phyloP scores from a whole-genome alignment of 2,329 filamentous ascomycete genomes.

The Colletotrichum brevisporum region DNA sequence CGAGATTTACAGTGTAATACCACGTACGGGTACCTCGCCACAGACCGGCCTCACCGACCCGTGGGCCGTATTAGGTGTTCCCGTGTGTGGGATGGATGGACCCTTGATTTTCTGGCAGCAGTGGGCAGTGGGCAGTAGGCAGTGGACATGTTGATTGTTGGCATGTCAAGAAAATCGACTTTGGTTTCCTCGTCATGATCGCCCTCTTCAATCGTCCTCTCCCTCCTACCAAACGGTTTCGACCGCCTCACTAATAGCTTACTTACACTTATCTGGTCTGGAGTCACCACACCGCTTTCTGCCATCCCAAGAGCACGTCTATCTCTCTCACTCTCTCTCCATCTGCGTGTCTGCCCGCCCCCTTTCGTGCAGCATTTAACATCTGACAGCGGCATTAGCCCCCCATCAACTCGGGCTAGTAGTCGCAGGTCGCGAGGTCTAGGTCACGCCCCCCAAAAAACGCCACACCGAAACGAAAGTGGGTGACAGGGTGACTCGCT shows the following conservation, averaged over 20 bases:
- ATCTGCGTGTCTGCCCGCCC: conserved; percentile 5
- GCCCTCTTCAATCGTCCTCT: background rate
- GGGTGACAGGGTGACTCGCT: conserved; percentile 5
- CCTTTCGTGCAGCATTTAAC: conserved; percentile 17
- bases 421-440: conserved; percentile 24
- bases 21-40: background rate
- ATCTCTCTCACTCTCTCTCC: too few relatives aligned
- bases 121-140: background rate
- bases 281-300: conserved; percentile 27
- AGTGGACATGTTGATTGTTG: background rate
- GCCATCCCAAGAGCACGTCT: background rate
- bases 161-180: background rate
- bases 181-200: background rate
- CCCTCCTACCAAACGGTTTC: background rate
- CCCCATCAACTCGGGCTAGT: background rate
- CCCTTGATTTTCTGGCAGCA: conserved; percentile 17
- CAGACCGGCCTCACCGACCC: conserved; percentile 12
- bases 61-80: background rate
- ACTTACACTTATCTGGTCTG: too few relatives aligned
- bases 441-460: conserved; percentile 22
- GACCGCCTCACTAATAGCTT: too few relatives aligned
- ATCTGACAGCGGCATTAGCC: conserved; percentile 39
- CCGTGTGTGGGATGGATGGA: conserved; percentile 16
- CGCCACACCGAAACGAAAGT: conserved; percentile 26
- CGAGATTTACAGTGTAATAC: background rate